Evolutionary conservation across 148 eudicot genomes (phyloP).

Genomic region (Rhododendron williamsianum): DNA sequence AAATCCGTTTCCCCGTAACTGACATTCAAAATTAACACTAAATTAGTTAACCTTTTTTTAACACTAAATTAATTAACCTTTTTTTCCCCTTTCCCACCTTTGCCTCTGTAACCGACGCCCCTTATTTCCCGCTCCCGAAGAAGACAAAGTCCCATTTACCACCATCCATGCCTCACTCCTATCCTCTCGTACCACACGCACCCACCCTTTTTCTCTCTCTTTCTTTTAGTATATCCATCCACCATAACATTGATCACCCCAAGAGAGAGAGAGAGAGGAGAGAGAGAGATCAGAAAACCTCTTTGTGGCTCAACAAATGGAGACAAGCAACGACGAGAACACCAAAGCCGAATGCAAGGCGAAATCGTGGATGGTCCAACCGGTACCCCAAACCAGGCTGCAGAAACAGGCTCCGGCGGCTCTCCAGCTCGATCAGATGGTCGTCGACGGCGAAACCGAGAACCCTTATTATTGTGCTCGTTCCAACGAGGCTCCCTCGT

Average conservation of each 20-base stretch:
- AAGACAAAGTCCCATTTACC: slow-evolving; percentile 4
- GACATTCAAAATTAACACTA: background rate
- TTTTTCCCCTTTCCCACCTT: background rate
- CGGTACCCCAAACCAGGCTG: slow-evolving; percentile 13
- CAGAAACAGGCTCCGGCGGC: slow-evolving; percentile 13
- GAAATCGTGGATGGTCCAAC: background rate
- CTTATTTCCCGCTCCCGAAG: slow-evolving; percentile 12
- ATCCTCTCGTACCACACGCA: background rate
- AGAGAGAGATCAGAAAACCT: background rate
- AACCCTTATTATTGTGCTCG: background rate
- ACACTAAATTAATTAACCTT: background rate
- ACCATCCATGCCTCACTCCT: background rate
- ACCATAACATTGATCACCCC: background rate
- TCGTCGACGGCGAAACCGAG: background rate
- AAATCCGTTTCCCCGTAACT: slow-evolving; percentile 12
- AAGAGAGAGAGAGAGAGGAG: background rate
- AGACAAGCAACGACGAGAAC: background rate
- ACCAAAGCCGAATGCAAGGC: background rate
- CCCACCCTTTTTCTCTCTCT: background rate
- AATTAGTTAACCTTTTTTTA: background rate
- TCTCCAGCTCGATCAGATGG: slow-evolving; percentile 11
- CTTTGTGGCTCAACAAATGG: slow-evolving; percentile 2
- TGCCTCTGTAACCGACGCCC: slow-evolving; percentile 2
- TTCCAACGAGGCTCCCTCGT: background rate
- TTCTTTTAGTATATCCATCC: background rate